Conservation (phyloP, 2,329 filamentous ascomycete species). For the Pseudogymnoascus sp. region DNA sequence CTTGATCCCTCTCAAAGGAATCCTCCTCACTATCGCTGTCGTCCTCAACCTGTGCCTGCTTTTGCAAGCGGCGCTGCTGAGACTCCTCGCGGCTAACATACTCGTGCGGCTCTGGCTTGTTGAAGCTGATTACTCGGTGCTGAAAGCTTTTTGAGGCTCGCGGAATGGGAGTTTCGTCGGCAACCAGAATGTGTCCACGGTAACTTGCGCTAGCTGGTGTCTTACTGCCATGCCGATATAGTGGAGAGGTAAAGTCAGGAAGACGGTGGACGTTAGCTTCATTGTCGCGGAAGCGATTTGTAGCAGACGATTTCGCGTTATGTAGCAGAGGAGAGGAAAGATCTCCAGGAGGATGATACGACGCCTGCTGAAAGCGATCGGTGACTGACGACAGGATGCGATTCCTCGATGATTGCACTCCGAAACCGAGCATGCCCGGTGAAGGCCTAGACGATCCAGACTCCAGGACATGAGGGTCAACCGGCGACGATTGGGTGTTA, state of each 20-base stretch:
- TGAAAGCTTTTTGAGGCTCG: not conserved
- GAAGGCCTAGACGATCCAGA: not conserved
- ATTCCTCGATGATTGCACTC: not conserved
- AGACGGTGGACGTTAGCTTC: not conserved
- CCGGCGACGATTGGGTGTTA: not conserved
- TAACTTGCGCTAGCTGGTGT: not conserved
- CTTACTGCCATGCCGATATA: not conserved
- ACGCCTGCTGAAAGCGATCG: not conserved
- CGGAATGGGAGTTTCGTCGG: not conserved
- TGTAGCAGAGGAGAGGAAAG: not conserved
- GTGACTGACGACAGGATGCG: not conserved
- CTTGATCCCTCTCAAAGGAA: not conserved
- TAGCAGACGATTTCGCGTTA: not conserved
- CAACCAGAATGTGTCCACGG: not conserved
- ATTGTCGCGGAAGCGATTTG: not conserved
- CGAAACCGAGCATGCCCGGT: constrained; percentile 2
- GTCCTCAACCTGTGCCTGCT: not conserved
- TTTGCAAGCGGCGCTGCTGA: not conserved
- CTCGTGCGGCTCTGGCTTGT: not conserved
- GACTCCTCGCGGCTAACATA: not conserved
- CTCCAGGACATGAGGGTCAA: not conserved
- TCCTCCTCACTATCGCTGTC: not conserved
- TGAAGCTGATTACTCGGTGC: constrained; percentile 1
- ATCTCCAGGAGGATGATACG: not conserved
- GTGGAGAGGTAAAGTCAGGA: not conserved